phyloP scores from a whole-genome alignment of 257 asterid species.

The Fraxinus americana region DNA sequence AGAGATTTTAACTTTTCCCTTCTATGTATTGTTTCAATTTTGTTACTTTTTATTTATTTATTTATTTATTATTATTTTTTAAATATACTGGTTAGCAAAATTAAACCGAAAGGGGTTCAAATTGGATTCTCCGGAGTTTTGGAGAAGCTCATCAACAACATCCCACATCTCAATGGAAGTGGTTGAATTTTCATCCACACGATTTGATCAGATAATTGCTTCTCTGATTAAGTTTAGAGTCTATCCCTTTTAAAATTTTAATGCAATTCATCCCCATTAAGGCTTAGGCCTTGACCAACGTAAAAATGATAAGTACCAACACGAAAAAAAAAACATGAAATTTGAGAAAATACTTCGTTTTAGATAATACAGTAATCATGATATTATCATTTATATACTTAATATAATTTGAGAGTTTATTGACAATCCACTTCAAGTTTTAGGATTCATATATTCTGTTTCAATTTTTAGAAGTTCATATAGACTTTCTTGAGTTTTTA shows the following conservation, averaged over 20 bases:
- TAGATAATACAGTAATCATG: not conserved
- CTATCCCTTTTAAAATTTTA: too few relatives aligned
- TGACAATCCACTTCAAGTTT: not conserved
- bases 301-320: not conserved
- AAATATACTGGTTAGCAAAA: not conserved
- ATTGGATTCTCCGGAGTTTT: not conserved
- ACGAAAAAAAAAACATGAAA: not conserved
- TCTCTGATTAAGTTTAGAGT: not conserved
- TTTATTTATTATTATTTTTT: too few relatives aligned
- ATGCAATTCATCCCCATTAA: not conserved
- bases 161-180: not conserved
- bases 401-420: not conserved
- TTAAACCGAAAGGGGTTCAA: not conserved
- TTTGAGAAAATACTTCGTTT: not conserved
- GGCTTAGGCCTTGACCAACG: not conserved
- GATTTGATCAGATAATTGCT: not conserved
- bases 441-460: not conserved
- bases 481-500: not conserved
- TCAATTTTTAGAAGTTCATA: not conserved
- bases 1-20: not conserved
- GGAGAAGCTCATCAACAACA: not conserved
- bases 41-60: too few relatives aligned
- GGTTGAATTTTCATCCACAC: not conserved
- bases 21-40: not conserved
- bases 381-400: not conserved